Base-by-base conservation (phyloP, 768 basidiomycete species). In the Tulasnella sp. region DNA sequence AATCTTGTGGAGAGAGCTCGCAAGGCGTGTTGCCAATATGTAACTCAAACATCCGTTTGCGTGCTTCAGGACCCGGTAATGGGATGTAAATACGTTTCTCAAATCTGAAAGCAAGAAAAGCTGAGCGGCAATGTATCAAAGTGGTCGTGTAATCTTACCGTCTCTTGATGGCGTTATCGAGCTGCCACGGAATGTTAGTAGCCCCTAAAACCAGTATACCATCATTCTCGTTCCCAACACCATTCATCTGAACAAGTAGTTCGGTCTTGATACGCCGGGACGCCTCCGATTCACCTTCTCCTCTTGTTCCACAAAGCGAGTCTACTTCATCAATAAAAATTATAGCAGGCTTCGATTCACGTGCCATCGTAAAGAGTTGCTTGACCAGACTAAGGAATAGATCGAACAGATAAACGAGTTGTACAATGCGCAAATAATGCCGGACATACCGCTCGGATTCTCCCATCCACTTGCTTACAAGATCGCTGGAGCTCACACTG, bases 281-380 rank as follows among this genome's bases (percentile, higher is more conserved):
- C 4, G 93, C 95, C 63, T 98, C 95, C 0, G 87, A 90, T 65
- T 98, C 93, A n/a, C 84, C 84, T 65, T 98, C 95, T 53, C 85
- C 92, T 59, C 95, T 78, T 19, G 90, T 84, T 1, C 95, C 89
- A 4, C 91, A 86, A 45, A 99, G 71, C 8, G 93, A 96, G 66
- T 99, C 95, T 37, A 99, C 87, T 65, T 98, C 95, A 63, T 99
- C 95, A 62, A 99, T 86, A 64, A 99, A 99, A 66, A 99, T 96
- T 66, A 99, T 99, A 1, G 93, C 79, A 0, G 95, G 95, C 63
- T 96, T 98, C 53, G 79, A 78, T 64, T 98, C 93, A 47, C 95
- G 77, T 1, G 95, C 95, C 72, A 99, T 84, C 60, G 87, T 79
- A 62, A 99, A 99, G 24, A 99, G 73, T 61, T 96, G 90, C 65